Conservation (phyloP, 345 rosid species). For the Syzygium grande region DNA sequence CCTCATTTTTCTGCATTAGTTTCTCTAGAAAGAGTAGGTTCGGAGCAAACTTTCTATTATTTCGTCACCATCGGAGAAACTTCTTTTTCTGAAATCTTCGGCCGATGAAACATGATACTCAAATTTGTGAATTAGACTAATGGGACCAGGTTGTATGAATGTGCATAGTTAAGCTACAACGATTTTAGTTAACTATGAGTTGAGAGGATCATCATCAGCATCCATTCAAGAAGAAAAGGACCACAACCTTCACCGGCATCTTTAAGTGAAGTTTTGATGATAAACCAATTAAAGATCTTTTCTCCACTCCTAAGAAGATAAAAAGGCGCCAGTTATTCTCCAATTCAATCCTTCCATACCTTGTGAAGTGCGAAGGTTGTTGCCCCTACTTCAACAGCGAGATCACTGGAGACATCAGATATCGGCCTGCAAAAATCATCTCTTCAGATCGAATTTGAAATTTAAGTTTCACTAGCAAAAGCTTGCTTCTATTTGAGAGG, state of each 20-base stretch:
- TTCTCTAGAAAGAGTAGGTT: no score
- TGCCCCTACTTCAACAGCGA: slow-evolving; percentile 67
- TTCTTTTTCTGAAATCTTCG: background rate
- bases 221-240: background rate
- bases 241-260: background rate
- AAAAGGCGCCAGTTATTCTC: background rate
- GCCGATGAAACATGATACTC: background rate
- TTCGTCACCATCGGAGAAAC: background rate
- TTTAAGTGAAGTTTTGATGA: background rate
- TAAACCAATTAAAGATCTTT: background rate
- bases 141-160: background rate
- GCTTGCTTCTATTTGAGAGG: background rate
- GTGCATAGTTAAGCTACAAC: background rate
- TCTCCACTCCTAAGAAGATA: background rate
- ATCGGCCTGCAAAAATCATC: slow-evolving; percentile 65
- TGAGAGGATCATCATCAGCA: background rate
- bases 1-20: background rate
- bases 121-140: background rate
- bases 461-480: background rate
- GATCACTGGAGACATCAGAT: slow-evolving; percentile 92
- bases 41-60: no score
- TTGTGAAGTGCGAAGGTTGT: slow-evolving; percentile 85
- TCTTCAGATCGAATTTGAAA: background rate
- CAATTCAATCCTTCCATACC: slow-evolving; percentile 25
- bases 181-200: background rate